Conservation (phyloP, 208 protist species). For the Leishmania aethiopica region DNA sequence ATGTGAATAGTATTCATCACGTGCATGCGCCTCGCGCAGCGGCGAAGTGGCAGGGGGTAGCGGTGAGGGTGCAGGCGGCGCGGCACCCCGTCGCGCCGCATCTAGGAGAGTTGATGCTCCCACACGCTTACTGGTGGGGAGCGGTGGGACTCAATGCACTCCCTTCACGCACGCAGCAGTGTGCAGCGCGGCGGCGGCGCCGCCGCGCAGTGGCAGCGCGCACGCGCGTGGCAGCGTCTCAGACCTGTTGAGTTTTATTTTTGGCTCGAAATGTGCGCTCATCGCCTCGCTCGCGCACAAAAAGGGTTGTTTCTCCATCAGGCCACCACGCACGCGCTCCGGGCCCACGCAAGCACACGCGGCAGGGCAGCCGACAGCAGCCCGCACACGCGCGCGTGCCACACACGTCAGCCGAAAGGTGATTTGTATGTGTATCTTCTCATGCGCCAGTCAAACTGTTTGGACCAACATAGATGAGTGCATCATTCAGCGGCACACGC, state of each 20-base stretch:
- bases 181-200: neutral
- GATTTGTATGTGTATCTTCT: conserved; percentile 29
- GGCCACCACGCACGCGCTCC: neutral
- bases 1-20: conserved; percentile 23
- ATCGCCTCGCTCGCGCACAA: conserved; percentile 29
- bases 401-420: conserved; percentile 29
- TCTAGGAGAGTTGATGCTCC: conserved; percentile 31
- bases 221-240: conserved; percentile 12
- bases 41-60: neutral
- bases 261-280: conserved; percentile 34
- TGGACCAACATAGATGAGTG: conserved; percentile 33
- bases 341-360: no score
- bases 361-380: neutral
- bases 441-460: conserved; percentile 33
- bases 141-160: conserved; percentile 32
- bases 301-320: conserved; percentile 20
- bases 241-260: conserved; percentile 34
- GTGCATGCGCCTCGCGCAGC: neutral
- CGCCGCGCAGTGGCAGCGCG: no score
- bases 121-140: conserved; percentile 10
- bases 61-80: no score
- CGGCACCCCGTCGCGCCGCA: conserved; percentile 4
- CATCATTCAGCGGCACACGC: conserved; percentile 21
- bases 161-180: neutral
- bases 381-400: neutral